Evolutionary conservation across 495 filamentous ascomycete species (phyloP), one percentile per base, ranked within the genome.

Genomic region (Aspergillus sparsus): DNA sequence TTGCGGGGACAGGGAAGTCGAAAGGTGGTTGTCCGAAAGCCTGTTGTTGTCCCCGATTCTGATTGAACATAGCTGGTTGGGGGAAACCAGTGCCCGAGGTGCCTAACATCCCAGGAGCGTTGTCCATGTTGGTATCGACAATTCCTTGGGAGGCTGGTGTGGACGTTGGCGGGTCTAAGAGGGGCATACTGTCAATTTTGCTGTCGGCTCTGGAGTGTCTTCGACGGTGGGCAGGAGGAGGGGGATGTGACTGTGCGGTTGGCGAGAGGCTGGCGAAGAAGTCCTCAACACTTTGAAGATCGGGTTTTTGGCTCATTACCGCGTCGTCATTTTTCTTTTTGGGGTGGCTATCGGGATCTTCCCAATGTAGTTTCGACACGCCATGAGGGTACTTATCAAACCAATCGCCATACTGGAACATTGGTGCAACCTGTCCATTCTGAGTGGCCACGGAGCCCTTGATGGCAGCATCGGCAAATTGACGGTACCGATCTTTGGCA

Each of bases 321-420:
- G 88, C 89, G 62, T 95, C 91, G 34, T 90, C 87, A 32, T 87
- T 87, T 7, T 84, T 87, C 61, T 92, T 87, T 65, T 87, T 87
- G 69, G 70, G 83, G 78, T 83, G 82, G 1, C 78, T 75, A 39
- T 86, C 86, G 0, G 91, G 87, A 61, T 93, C 91, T 63, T 93
- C 89, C 74, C 89, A 94, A 71, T 94, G 89, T 9, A 87, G 79
- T 54, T 88, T 82, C 32, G 90, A 90, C 18, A 97, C 90, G 10
- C 94, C 94, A 66, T 94, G 91, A 1, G 94, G 94, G 74, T 97
- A 97, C 63, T 90, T 87, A 68, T 93, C 86, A 67, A 97, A 97
- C 94, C 94, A 98, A 72, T 98, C 94, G 37, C 93, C 93, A 65
- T 98, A 98, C 68, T 97, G 93, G 76, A 97, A 93, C 71, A 97